Evolutionary conservation across 2,329 filamentous ascomycete genomes (phyloP).

Genomic region (Monosporascus sp.): DNA sequence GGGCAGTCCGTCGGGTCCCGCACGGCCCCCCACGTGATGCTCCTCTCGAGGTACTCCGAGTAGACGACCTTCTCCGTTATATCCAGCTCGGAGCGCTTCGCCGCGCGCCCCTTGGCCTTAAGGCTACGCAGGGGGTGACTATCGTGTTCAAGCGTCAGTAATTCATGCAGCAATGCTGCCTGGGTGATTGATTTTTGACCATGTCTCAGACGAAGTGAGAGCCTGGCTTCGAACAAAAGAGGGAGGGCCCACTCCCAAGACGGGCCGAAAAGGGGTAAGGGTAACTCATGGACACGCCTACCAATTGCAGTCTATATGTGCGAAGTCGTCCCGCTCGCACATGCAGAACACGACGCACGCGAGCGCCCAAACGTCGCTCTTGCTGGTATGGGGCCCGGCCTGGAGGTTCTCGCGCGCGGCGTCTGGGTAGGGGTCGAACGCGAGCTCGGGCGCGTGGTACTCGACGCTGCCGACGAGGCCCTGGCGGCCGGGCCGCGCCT

Average conservation of each 20-base stretch:
- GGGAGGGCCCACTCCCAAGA: no score
- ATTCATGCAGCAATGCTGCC: no score
- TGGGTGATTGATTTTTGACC: no score
- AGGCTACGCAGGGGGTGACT: conserved; percentile 5
- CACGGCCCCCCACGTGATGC: conserved; percentile 10
- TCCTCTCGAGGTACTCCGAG: conserved; percentile 11
- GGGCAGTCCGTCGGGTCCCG: conserved; percentile 6
- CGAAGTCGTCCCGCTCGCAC: conserved; percentile 11
- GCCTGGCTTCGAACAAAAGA: no score
- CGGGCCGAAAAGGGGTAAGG: no score
- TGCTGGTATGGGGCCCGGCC: conserved; percentile 7
- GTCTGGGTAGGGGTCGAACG: conserved; percentile 8
- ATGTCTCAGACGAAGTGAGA: no score
- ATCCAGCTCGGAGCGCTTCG: conserved; percentile 4
- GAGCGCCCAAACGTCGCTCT: conserved; percentile 12
- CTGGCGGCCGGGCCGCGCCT: not conserved
- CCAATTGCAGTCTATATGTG: conserved; percentile 9
- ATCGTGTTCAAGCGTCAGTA: no score
- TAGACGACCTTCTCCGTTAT: conserved; percentile 7
- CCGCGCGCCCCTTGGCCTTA: conserved; percentile 7
- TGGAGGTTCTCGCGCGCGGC: not conserved
- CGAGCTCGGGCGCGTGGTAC: conserved; percentile 13
- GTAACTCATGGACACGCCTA: no score
- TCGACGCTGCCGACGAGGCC: conserved; percentile 4
- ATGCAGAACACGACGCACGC: conserved; percentile 9